Evolutionary conservation across 2,329 filamentous ascomycete species (phyloP), one percentile per base, ranked within the genome.

Genomic region (Fusarium clavum): DNA sequence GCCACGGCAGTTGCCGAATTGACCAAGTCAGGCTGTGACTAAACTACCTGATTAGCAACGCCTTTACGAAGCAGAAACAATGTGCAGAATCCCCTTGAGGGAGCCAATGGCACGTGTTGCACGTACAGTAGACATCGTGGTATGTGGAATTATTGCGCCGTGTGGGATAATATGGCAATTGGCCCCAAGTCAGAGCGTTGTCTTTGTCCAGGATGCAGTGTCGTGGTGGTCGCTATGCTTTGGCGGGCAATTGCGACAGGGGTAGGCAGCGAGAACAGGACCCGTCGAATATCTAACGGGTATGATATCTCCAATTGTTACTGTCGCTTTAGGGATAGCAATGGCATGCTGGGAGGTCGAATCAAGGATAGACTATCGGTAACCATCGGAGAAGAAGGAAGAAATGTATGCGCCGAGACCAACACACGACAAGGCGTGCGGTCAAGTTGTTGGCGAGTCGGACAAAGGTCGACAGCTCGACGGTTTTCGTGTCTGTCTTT

Each of bases 81-180:
- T 61, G 41, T 34, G 25, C 16, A 12, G 41, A 47, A 59, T 27
- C 27, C 43, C 34, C 20, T 55, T 30, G 49, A 54, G 38, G 45
- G 38, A 41, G 38, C 16, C 59, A 46, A 45, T 40, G 32, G 40
- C 44, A 49, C 44, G 46, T 46, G 9, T 27, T 22, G 27, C 43
- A 73, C 78, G 67, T 70, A 80, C 77, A 47, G 76, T 68, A 68
- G 79, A 77, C 79, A 80, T 80, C 64, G 30, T 71, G 45, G 44
- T 48, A 27, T 27, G 38, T 14, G 32, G 40, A 44, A 29, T 54
- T 66, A 61, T 63, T 48, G 59, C 55, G 53, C 64, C 30, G 65
- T 47, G 45, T 48, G 38, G 14, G 38, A 40, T 47, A 62, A 69
- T 73, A 70, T 72, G 70, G 72, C 66, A 75, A 71, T 74, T 74